Evolutionary conservation across 176 grass and related monocot species (phyloP).

Genomic region (Olyra latifolia): DNA sequence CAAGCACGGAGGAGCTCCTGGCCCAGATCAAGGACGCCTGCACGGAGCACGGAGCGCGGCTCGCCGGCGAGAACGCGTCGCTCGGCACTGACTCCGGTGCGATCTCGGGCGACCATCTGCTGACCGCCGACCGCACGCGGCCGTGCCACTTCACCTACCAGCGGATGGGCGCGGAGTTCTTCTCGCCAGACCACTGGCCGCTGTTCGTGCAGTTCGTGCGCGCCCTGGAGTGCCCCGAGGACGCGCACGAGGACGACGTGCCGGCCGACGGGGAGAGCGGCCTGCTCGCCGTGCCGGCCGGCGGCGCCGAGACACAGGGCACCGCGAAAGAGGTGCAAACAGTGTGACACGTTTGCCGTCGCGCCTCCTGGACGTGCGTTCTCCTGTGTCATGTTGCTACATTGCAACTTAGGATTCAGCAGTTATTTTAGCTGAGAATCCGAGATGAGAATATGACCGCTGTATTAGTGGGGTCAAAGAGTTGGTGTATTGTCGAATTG

Average conservation of each 20-base stretch:
- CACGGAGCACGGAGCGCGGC: constrained; percentile 28
- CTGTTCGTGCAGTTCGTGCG: constrained; percentile 50
- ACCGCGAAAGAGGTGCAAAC: constrained; percentile 45
- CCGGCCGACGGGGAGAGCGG: not conserved
- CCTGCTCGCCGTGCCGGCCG: constrained; percentile 3
- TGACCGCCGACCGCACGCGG: not conserved
- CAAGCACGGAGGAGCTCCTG: constrained; percentile 30
- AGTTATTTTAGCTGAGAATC: not conserved
- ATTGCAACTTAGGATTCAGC: too few relatives aligned
- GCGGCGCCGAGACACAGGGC: not conserved
- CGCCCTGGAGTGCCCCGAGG: constrained; percentile 41
- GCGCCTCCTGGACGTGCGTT: too few relatives aligned
- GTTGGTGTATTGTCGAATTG: not conserved
- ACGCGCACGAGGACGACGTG: constrained; percentile 50
- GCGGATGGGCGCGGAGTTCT: constrained; percentile 67
- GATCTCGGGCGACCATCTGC: not conserved
- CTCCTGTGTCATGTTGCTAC: too few relatives aligned
- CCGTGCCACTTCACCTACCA: constrained; percentile 43
- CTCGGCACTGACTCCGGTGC: not conserved
- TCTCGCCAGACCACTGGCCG: constrained; percentile 74
- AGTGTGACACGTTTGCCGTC: constrained; percentile 14
- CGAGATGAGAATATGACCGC: not conserved
- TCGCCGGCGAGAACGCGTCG: constrained; percentile 42
- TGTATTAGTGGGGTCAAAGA: not conserved
- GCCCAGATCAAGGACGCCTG: constrained; percentile 39